Evolutionary conservation across 306 rosid genomes (phyloP).

Genomic region (Oemleria cerasiformis): DNA sequence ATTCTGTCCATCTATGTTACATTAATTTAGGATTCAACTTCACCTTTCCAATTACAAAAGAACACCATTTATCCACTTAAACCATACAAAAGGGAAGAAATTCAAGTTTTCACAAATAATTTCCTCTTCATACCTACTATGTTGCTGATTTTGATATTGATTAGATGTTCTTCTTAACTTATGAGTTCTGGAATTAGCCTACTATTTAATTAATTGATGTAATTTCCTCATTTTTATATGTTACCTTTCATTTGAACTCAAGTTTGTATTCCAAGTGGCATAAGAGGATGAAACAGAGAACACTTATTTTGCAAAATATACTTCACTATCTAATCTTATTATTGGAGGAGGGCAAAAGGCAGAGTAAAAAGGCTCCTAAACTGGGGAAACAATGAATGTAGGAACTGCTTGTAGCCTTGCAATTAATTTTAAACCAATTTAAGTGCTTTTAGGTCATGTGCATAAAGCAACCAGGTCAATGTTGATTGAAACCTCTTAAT

Average conservation of each 20-base stretch:
- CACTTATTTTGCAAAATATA: too few species aligned
- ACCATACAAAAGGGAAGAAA: background rate
- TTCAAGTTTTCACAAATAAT: background rate
- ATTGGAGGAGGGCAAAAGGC: too few species aligned
- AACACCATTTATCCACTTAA: too few species aligned
- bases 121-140: too few species aligned
- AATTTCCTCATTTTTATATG: conserved; percentile 7
- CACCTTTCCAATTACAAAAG: background rate
- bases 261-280: conserved; percentile 34
- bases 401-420: too few species aligned
- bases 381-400: too few species aligned
- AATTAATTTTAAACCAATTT: too few species aligned
- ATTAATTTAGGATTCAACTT: background rate
- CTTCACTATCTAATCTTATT: too few species aligned
- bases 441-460: too few species aligned
- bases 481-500: too few species aligned
- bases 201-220: background rate
- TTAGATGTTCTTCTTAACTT: background rate
- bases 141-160: background rate
- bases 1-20: background rate
- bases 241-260: conserved; percentile 29
- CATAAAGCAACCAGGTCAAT: too few species aligned
- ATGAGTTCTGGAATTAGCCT: background rate
- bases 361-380: too few species aligned
- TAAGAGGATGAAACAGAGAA: conserved; percentile 51